phyloP scores from a whole-genome alignment of 306 rosid genomes.

The Cicer yamashitae region DNA sequence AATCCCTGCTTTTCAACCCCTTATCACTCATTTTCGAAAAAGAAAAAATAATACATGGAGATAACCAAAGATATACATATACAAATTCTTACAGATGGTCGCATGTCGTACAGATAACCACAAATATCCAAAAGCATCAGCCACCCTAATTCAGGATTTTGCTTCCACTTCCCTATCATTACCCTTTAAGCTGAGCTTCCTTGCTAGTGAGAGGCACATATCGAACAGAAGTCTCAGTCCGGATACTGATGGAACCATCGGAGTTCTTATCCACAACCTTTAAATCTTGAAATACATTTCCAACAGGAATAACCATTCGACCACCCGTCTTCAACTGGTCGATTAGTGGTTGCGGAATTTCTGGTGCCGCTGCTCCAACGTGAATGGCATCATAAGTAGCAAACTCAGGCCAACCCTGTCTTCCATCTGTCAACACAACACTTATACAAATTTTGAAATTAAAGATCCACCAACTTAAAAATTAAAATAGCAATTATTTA shows the following conservation, averaged over 20 bases:
- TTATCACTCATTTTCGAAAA: no score
- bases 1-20: no score
- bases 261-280: constrained; percentile 82
- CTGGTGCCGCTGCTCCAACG: constrained; percentile 94
- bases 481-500: not conserved
- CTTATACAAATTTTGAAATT: constrained; percentile 13
- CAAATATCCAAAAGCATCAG: constrained; percentile 14
- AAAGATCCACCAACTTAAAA: constrained; percentile 1
- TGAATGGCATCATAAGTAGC: constrained; percentile 96
- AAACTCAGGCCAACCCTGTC: constrained; percentile 84
- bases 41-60: no score
- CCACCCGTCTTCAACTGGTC: constrained; percentile 97
- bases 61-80: not conserved
- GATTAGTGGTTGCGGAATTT: constrained; percentile 81
- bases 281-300: constrained; percentile 77
- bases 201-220: constrained; percentile 92
- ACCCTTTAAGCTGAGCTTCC: constrained; percentile 75
- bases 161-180: constrained; percentile 42
- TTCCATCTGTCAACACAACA: constrained; percentile 69
- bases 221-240: constrained; percentile 77
- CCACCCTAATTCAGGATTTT: not conserved
- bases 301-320: constrained; percentile 96
- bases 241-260: constrained; percentile 72
- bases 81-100: constrained; percentile 36
- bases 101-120: constrained; percentile 13